These are phyloP conservation scores for Climacium dendroides DNA, from an alignment of 225 moss, liverwort and hornwort genomes.

Conservation along the genomic window DNA sequence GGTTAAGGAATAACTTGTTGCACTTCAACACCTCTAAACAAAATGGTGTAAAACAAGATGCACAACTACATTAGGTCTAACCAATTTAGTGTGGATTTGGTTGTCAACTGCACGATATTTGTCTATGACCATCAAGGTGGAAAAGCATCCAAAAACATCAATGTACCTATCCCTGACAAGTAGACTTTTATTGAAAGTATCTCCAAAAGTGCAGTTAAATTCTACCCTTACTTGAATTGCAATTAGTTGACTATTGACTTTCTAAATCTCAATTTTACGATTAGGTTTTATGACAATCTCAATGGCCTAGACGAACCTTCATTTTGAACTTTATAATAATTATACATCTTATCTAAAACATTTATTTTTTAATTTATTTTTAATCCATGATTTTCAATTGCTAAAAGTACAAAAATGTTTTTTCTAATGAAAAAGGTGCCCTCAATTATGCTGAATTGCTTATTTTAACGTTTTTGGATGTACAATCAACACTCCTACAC, in stretches of 20 bases:
- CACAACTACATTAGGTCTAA: not conserved
- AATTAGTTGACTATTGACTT: not conserved
- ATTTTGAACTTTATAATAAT: too few species aligned
- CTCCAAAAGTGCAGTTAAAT: not conserved
- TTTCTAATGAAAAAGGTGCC: not conserved
- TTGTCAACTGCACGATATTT: not conserved
- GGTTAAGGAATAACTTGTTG: rapidly evolving
- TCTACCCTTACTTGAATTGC: too few species aligned
- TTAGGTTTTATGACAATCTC: rapidly evolving
- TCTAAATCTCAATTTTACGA: rapidly evolving
- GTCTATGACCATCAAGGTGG: not conserved
- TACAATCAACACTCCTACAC: not conserved
- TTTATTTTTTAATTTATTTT: too few species aligned
- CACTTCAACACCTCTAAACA: not conserved
- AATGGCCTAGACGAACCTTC: rapidly evolving
- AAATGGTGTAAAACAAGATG: not conserved
- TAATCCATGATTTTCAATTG: too few species aligned
- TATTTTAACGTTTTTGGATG: not conserved
- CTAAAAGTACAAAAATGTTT: not conserved
- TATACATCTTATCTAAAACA: too few species aligned
- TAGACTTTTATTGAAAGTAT: not conserved
- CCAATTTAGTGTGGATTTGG: not conserved
- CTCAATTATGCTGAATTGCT: not conserved
- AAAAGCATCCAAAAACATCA: rapidly evolving
- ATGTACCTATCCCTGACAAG: rapidly evolving